Percentiles rank a stretch among this genome's conserved stretches.
Conservation (phyloP, 129 eudicot genomes). For the Flaveria ramosissima region DNA sequence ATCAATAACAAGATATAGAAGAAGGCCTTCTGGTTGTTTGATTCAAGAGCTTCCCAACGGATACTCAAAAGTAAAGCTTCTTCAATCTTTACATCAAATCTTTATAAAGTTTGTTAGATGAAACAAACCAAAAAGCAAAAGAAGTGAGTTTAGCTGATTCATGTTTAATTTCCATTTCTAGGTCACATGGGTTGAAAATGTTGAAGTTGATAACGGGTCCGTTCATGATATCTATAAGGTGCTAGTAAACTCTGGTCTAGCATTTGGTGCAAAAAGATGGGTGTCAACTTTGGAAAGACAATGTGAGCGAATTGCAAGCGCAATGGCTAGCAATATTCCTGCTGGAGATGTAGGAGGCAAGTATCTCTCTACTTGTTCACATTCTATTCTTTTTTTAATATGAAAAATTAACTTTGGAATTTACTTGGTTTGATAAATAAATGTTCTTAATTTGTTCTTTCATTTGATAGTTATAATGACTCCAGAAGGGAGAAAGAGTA, state of each 20-base stretch:
- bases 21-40: conserved; percentile 96
- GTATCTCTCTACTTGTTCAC: not conserved
- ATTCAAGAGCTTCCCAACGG: conserved; percentile 92
- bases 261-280: conserved; percentile 96
- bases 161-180: conserved; percentile 20
- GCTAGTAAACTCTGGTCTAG: conserved; percentile 80
- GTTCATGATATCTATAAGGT: conserved; percentile 71
- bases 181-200: conserved; percentile 97
- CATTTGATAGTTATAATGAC: conserved; percentile 61
- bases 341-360: conserved; percentile 92
- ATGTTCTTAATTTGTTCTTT: not conserved
- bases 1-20: conserved; percentile 57
- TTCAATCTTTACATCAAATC: not conserved
- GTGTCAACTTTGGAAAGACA: conserved; percentile 78
- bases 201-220: conserved; percentile 80
- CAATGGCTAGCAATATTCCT: conserved; percentile 81
- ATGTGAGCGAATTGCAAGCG: conserved; percentile 92
- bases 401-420: not conserved
- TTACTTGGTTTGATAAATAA: not conserved
- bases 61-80: conserved; percentile 68
- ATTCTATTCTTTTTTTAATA: not conserved
- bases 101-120: not conserved
- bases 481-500: conserved; percentile 96
- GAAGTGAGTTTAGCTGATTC: not conserved
- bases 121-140: not conserved